These are phyloP conservation scores for Fusarium camptoceras DNA, from an alignment of 2,329 filamentous ascomycete genomes.

Conservation along the genomic window DNA sequence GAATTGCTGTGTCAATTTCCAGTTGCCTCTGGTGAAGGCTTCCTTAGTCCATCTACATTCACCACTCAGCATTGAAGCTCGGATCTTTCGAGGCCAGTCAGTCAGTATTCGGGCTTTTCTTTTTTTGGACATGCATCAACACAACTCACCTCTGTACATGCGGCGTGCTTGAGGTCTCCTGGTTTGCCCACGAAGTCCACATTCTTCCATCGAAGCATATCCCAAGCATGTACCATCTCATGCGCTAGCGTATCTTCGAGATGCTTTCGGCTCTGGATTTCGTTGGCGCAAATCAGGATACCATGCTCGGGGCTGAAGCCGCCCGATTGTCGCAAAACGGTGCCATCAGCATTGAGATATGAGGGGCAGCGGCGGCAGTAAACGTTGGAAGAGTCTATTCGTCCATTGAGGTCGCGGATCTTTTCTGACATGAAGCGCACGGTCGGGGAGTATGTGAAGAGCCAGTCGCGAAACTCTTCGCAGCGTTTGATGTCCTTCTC, in stretches of 20 bases:
- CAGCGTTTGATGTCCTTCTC: conserved; percentile 82
- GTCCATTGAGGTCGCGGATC: conserved; percentile 81
- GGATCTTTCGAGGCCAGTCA: conserved; percentile 70
- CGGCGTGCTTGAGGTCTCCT: conserved; percentile 85
- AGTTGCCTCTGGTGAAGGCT: conserved; percentile 85
- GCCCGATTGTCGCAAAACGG: conserved; percentile 74
- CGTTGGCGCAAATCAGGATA: conserved; percentile 93
- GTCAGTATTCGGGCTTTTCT: conserved; percentile 4
- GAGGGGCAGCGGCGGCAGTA: conserved; percentile 82
- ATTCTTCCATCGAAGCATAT: conserved; percentile 86
- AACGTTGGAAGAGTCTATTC: conserved; percentile 79
- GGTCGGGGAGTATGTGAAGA: conserved; percentile 85
- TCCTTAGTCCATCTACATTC: conserved; percentile 93
- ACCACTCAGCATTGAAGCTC: conserved; percentile 90
- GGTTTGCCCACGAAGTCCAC: conserved; percentile 77
- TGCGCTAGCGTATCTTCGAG: conserved; percentile 95
- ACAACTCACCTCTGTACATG: conserved; percentile 83
- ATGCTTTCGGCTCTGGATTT: conserved; percentile 82
- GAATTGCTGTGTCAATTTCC: conserved; percentile 90
- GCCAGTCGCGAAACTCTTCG: conserved; percentile 84
- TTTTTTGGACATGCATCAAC: background rate
- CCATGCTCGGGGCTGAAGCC: conserved; percentile 90
- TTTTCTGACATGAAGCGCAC: conserved; percentile 89
- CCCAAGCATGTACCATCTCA: conserved; percentile 98
- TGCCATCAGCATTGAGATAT: conserved; percentile 66